A percentile compares a stretch with the other conserved stretches of the same genome.
Evolutionary conservation across 257 asterid genomes (phyloP).

Genomic region (Haberlea rhodopensis): DNA sequence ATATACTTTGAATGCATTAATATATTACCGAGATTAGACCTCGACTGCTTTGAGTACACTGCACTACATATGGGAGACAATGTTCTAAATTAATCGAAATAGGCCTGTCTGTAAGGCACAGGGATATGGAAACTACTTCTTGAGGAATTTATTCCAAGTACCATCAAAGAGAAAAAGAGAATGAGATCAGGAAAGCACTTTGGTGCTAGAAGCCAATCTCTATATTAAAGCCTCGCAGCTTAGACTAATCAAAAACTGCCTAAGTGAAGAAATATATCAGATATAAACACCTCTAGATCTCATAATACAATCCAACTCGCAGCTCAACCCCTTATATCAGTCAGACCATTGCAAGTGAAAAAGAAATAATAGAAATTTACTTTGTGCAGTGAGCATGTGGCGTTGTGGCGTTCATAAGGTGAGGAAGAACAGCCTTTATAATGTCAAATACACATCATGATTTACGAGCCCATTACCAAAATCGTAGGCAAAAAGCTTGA

Average conservation of each 20-base stretch:
- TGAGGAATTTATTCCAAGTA: background rate
- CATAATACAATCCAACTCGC: background rate
- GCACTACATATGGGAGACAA: background rate
- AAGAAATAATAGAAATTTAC: background rate
- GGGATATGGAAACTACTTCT: background rate
- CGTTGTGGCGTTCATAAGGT: background rate
- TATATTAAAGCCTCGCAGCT: background rate
- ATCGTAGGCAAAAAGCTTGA: background rate
- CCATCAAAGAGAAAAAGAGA: background rate
- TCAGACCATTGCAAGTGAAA: background rate
- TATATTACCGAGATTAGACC: too few species aligned
- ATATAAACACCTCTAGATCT: background rate
- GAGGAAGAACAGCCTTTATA: background rate
- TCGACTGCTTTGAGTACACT: background rate
- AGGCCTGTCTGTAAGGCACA: background rate
- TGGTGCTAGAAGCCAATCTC: background rate
- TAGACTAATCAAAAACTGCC: background rate
- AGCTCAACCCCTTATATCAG: background rate
- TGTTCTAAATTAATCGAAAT: background rate
- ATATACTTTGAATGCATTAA: background rate
- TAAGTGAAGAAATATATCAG: background rate
- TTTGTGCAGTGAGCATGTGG: background rate
- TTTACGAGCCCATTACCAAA: background rate
- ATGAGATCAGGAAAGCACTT: background rate
- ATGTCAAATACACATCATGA: background rate